phyloP scores from a whole-genome alignment of 2,329 filamentous ascomycete species.

The Chrysoporthe puriensis region DNA sequence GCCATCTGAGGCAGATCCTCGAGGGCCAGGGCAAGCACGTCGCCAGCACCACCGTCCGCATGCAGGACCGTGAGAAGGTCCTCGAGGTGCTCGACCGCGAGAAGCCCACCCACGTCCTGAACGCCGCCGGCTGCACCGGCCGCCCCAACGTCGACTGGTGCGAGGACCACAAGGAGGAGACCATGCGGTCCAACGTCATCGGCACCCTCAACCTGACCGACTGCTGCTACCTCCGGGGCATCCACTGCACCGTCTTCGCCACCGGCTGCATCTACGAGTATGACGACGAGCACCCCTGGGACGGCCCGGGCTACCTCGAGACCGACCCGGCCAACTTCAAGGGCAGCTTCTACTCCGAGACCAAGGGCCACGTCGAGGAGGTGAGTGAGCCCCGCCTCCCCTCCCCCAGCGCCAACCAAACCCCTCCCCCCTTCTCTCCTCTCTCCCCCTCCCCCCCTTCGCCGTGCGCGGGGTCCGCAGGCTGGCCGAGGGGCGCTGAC shows the following conservation, averaged over 20 bases:
- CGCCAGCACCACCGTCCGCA: conserved; percentile 62
- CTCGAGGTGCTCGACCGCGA: conserved; percentile 58
- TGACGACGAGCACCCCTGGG: conserved; percentile 62
- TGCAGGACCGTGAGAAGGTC: conserved; percentile 65
- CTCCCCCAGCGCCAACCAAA: neutral
- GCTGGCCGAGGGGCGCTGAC: too few species aligned
- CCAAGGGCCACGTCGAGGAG: conserved; percentile 68
- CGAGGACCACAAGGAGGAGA: conserved; percentile 70
- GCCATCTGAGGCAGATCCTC: conserved; percentile 62
- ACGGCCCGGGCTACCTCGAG: conserved; percentile 63
- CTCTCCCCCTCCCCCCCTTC: too few species aligned
- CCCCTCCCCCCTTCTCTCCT: too few species aligned
- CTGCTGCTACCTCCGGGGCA: conserved; percentile 58
- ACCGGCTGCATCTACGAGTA: conserved; percentile 72
- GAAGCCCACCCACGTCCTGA: conserved; percentile 69
- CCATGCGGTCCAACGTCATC: conserved; percentile 68
- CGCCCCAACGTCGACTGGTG: conserved; percentile 74
- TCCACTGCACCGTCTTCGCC: conserved; percentile 69
- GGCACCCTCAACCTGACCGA: conserved; percentile 67
- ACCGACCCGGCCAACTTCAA: conserved; percentile 66
- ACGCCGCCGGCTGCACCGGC: conserved; percentile 68
- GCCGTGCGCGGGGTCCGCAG: too few species aligned
- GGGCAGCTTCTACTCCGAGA: conserved; percentile 70
- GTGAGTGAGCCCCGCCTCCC: conserved; percentile 42
- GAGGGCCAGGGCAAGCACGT: conserved; percentile 64